A percentile compares a stretch with the other conserved stretches of the same genome.
These are phyloP conservation scores for Penicillium bovifimosum DNA, from an alignment of 495 filamentous ascomycete genomes.

Conservation along the genomic window DNA sequence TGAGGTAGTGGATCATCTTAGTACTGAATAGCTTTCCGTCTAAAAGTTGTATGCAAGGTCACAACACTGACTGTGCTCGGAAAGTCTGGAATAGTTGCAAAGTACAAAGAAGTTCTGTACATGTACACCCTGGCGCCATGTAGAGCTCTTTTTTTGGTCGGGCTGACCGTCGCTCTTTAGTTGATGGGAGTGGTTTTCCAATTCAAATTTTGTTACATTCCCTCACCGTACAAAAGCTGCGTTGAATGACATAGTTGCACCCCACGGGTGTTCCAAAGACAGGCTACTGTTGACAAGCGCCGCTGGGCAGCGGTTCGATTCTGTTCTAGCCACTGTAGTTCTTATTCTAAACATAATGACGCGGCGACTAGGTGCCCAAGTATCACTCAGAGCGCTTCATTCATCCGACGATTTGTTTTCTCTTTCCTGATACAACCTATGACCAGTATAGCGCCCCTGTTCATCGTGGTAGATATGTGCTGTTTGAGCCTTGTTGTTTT, in stretches of 20 bases:
- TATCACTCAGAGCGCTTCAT: not conserved
- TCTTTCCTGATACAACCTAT: constrained; percentile 15
- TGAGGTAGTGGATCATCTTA: not conserved
- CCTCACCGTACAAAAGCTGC: not conserved
- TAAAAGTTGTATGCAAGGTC: not conserved
- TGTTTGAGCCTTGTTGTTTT: constrained; percentile 14
- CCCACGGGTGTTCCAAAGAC: not conserved
- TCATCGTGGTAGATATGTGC: constrained; percentile 15
- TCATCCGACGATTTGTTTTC: constrained; percentile 14
- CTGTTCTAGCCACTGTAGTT: no score
- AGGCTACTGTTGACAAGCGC: no score
- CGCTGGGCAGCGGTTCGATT: not conserved
- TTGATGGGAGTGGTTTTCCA: no score
- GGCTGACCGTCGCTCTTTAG: not conserved
- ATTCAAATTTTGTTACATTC: not conserved
- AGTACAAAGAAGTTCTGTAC: no score
- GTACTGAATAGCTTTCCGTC: not conserved
- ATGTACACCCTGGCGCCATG: not conserved
- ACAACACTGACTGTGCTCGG: no score
- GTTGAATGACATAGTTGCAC: not conserved
- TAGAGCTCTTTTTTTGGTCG: constrained; percentile 3
- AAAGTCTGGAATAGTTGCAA: no score
- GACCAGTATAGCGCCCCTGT: constrained; percentile 13
- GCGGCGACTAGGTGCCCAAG: not conserved
- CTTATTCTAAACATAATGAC: constrained; percentile 1